These are phyloP conservation scores for Priceomyces haplophilus DNA, from an alignment of 805 yeast species.

Conservation along the genomic window DNA sequence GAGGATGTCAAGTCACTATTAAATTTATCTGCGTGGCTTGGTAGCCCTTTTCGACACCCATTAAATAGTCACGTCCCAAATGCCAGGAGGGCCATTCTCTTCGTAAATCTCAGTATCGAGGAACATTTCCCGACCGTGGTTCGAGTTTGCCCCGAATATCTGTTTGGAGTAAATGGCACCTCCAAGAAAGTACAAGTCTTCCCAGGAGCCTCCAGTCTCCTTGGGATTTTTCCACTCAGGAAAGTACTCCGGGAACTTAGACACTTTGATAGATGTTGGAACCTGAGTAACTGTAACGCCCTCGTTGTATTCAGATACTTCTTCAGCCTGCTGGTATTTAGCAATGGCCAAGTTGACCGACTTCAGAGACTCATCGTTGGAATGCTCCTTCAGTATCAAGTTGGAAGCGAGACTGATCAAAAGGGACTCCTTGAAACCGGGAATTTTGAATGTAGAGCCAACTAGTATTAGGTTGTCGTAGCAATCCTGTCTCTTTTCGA, in stretches of 20 bases:
- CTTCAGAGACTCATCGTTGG: constrained; percentile 22
- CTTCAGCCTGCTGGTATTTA: constrained; percentile 44
- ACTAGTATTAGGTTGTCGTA: constrained; percentile 79
- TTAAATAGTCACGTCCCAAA: constrained; percentile 59
- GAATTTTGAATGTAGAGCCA: constrained; percentile 74
- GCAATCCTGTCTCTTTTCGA: constrained; percentile 71
- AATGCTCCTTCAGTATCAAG: constrained; percentile 42
- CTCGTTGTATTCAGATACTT: constrained; percentile 23
- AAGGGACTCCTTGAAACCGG: constrained; percentile 73
- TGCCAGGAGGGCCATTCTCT: constrained; percentile 75
- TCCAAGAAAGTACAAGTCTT: constrained; percentile 77
- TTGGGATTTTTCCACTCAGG: constrained; percentile 81
- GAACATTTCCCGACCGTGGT: constrained; percentile 59
- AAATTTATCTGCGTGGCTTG: too few species aligned
- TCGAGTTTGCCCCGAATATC: constrained; percentile 59
- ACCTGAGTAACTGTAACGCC: constrained; percentile 53
- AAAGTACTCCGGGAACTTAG: constrained; percentile 84
- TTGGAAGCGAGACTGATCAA: constrained; percentile 55
- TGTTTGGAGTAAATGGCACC: constrained; percentile 87
- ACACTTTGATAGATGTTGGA: constrained; percentile 68
- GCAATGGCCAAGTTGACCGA: constrained; percentile 39
- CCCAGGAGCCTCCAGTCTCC: constrained; percentile 55
- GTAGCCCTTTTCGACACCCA: too few species aligned
- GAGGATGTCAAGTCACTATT: too few species aligned
- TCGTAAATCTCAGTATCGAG: constrained; percentile 68